Base-by-base conservation (phyloP, 106 monocot genomes). In the Dioscorea dumetorum region DNA sequence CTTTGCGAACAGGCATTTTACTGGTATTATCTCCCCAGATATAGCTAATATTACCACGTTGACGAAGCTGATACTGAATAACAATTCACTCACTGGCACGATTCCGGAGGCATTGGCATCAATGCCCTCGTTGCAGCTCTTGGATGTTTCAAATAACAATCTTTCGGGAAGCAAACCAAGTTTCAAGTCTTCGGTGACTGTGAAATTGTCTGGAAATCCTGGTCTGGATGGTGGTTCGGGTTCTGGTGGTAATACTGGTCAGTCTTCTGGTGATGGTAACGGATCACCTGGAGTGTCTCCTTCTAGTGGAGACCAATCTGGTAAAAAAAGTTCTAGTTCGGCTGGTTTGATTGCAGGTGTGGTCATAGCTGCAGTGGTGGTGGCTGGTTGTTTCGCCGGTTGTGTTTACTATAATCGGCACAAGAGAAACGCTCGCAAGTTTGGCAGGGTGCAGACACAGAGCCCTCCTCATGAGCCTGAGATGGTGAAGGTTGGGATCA, bases 101-200 rank as follows among this genome's bases (percentile, higher is more conserved):
- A 90, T 94, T 1, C 94, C 94, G 9, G 77, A 82, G 24, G 63
- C 57, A 4, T 59, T 94, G 57, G 73, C 87, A 0, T 48, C 17
- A 8, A 50, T 90, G 34, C 71, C 82, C 0, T 63, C 67, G 57
- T 72, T 94, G 59, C 79, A 80, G 65, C 12, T 73, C 16, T 59
- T 94, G 17, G 90, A 94, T 67, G 87, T 86, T 21, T 67, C 77
- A 16, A 78, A 90, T 23, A 94, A 94, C 53, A 73, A 74, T 12
- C 77, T 94, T 11, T 76, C 64, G 15, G 94, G 94, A 8, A 67
- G 76, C 8, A 65, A 87, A 0, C 94, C 94, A 0, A 33, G 4
- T 14, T 94, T 94, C 63, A 13, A 58, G 12, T 12, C 63, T 7
- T 60, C 63, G 8, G 91, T 95, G 18, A 63, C 24, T 3, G 15